Percentiles rank a stretch among this genome's conserved stretches.
Evolutionary conservation across 2,329 filamentous ascomycete genomes (phyloP).

Genomic region (Beauveria bassiana): DNA sequence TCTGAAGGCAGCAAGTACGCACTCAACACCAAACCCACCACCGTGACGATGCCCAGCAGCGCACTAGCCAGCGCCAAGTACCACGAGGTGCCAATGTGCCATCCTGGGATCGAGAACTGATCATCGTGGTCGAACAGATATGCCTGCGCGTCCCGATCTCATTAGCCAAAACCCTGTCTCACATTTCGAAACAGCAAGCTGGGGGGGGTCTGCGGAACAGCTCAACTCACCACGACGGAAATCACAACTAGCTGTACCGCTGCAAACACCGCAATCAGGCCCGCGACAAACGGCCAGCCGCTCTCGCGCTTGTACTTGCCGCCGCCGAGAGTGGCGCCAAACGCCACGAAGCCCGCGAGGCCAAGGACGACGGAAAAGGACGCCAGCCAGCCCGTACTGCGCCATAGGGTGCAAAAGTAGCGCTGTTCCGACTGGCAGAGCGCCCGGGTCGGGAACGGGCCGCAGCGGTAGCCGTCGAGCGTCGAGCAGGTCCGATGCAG

Average conservation of each 20-base stretch:
- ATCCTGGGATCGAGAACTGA: constrained; percentile 72
- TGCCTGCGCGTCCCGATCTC: constrained; percentile 43
- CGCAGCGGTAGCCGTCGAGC: constrained; percentile 53
- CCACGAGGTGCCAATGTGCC: constrained; percentile 74
- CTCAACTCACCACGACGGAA: constrained; percentile 65
- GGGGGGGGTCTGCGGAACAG: too few species aligned
- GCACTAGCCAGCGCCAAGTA: constrained; percentile 57
- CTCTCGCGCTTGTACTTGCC: constrained; percentile 72
- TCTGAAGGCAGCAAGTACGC: constrained; percentile 68
- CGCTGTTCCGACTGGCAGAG: constrained; percentile 39
- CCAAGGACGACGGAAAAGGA: constrained; percentile 77
- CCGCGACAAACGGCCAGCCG: constrained; percentile 71
- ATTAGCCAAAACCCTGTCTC: neutral
- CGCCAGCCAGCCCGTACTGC: constrained; percentile 79
- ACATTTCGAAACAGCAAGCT: too few species aligned
- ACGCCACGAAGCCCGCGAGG: constrained; percentile 71
- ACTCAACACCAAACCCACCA: constrained; percentile 54
- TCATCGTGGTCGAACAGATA: constrained; percentile 78
- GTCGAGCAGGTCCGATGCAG: constrained; percentile 76
- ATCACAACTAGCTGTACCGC: constrained; percentile 69
- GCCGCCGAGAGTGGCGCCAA: constrained; percentile 67
- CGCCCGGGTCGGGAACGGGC: constrained; percentile 27
- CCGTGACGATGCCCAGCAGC: constrained; percentile 42
- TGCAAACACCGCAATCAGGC: constrained; percentile 57
- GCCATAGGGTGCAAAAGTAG: constrained; percentile 89